Evolutionary conservation across 1,284 basidiomycete species (phyloP).

Genomic region (Rhodotorula sp.): DNA sequence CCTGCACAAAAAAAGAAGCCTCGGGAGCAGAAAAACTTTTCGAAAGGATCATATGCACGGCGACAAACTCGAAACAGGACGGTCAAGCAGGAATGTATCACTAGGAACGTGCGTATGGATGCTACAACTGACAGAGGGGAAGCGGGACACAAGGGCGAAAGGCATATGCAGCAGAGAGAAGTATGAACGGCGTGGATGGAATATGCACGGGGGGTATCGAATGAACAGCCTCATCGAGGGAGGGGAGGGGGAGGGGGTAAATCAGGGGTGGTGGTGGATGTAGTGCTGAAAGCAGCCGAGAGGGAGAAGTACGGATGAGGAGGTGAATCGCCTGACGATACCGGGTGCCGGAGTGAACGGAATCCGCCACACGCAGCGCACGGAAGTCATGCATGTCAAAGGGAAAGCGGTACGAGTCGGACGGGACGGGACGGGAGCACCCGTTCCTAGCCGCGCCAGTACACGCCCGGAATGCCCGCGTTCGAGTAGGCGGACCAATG

Average conservation of each 20-base stretch:
- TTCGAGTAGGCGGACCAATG: conserved; percentile 22
- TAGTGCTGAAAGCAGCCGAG: no score
- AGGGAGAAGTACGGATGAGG: no score
- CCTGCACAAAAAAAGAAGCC: no score
- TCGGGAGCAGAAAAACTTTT: no score
- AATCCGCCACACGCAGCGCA: neutral
- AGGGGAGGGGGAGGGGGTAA: neutral
- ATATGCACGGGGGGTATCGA: neutral
- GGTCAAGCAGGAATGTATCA: neutral
- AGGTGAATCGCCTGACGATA: no score
- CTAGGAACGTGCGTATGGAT: neutral
- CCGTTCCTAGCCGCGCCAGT: conserved; percentile 10
- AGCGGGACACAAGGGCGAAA: neutral
- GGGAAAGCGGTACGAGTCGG: neutral
- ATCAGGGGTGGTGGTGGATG: neutral
- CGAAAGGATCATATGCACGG: no score
- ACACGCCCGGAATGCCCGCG: conserved; percentile 28
- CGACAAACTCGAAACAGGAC: no score
- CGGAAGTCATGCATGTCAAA: neutral
- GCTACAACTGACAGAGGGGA: neutral
- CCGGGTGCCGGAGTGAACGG: no score
- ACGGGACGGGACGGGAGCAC: neutral
- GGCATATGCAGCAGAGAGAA: neutral
- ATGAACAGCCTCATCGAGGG: neutral
- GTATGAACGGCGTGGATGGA: neutral